Conservation (phyloP, 176 grass and related monocot species). For the Lolium rigidum region DNA sequence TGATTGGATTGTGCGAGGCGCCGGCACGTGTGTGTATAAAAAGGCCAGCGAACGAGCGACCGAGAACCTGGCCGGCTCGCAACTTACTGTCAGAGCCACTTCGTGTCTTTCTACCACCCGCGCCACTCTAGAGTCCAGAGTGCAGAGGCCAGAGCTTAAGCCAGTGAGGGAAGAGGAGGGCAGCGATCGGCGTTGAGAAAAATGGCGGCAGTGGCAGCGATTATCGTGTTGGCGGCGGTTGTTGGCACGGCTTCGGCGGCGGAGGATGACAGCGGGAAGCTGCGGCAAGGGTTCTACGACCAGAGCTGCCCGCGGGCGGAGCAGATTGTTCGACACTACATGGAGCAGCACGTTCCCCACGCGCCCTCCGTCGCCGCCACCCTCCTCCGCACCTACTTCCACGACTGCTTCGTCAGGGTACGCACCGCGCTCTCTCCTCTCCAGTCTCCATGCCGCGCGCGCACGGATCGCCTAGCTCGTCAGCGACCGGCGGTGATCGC, state of each 20-base stretch:
- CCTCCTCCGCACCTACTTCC: constrained; percentile 92
- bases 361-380: constrained; percentile 76
- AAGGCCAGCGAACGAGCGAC: background rate
- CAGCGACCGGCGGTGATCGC: background rate
- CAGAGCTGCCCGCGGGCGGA: constrained; percentile 79
- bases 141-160: background rate
- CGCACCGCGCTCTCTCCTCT: background rate
- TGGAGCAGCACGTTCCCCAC: constrained; percentile 60
- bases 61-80: background rate
- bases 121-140: background rate
- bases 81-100: background rate
- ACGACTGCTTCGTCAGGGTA: constrained; percentile 97
- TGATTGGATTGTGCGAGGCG: background rate
- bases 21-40: constrained; percentile 35
- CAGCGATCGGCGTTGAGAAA: background rate
- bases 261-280: constrained; percentile 16
- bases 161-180: background rate
- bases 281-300: constrained; percentile 73
- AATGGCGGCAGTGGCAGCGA: background rate
- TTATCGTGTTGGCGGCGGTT: background rate
- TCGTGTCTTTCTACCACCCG: background rate
- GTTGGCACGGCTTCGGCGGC: constrained; percentile 32
- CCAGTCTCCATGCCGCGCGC: background rate
- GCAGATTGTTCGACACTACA: constrained; percentile 68
- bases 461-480: background rate